Evolutionary conservation across 352 stramenopile genomes (phyloP), one percentile per base, ranked within the genome.

Genomic region (Thalassiosira hispida): DNA sequence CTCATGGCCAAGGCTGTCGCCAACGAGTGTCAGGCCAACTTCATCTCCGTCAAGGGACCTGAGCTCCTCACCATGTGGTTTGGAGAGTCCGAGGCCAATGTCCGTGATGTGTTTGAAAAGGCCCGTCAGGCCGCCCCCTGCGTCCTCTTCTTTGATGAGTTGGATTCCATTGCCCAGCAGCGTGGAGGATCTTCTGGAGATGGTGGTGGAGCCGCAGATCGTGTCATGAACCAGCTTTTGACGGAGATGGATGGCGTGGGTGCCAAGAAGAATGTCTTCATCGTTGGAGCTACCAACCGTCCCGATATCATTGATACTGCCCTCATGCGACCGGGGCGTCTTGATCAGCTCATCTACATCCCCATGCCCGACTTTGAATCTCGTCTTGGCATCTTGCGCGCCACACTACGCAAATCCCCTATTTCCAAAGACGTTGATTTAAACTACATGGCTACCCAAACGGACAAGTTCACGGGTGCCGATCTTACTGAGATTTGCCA

Each of bases 11-110:
- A 99, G 89, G 98, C 98, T 33, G 96, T 99, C 25, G 98, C 98
- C 38, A 99, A 99, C 87, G 98, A 99, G 88, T 99, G 97, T 90
- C 96, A 99, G 77, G 96, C 97, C 40, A 99, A 99, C 90, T 99
- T 99, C 83, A 99, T 99, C 76, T 98, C 95, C n/a, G 96, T 99
- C 53, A 99, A 99, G 93, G 97, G 97, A 59, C 97, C 98, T 16
- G 98, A 99, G 87, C 93, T 99, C 29, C 85, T 99, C 73, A 99
- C 96, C 49, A 99, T 99, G 97, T 99, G 97, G 97, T 99, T 99
- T 74, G 98, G 98, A 88, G 98, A 99, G 88, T 98, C 94, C 25
- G 98, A 99, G 84, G 95, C 96, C 14, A 99, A 99, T 84, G 97
- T 99, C 22, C 97, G 97, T 82, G 97, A 99, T 81, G 94, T 99